Base-by-base conservation (phyloP, 192 early-diverging fungal genomes). In the Chytriomyces hyalinus region DNA sequence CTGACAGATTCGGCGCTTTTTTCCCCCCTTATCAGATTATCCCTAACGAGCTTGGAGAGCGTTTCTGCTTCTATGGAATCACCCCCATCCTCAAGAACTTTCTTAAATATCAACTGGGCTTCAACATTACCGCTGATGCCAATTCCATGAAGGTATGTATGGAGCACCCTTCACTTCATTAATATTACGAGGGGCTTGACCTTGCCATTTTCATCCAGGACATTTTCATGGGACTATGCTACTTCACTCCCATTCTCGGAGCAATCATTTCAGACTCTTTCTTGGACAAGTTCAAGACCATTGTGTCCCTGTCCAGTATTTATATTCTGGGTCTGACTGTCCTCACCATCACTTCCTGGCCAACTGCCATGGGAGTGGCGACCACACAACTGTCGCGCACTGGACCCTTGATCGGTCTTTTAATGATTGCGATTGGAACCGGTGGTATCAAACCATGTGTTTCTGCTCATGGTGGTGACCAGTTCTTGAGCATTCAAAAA, bases 401-500 rank as follows among this genome's bases (percentile, higher is more conserved):
- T 17, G 78, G 75, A 0, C 78, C 82, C 0, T 59, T 80, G 11
- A 48, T 73, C 45, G 75, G 76, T 62, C 76, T 88, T 50, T 72
- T 85, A 67, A 66, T 91, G 49, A 85, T 91, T 59, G 81, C 84
- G 62, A 43, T 89, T 59, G 90, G 90, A 61, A 86, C 87, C 66
- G 90, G 89, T 78, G 89, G 87, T 77, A 90, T 91, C 80, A 92
- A 91, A 81, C 88, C 89, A 61, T 88, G 85, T 70, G 85, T 88
- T 49, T 82, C 81, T 43, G 72, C 87, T 49, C 85, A 87, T 79
- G 87, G 85, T 77, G 87, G 85, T 76, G 84, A 86, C 70, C 84
- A 88, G 81, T 91, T 84, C 80, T 77, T 91, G 60, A 63, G 73
- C 36, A 13, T 78, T 49, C 90, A 91, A 64, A 80, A 75, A 17